These are phyloP conservation scores for Polymyxa betae DNA, from an alignment of 208 protist species.

Conservation along the genomic window DNA sequence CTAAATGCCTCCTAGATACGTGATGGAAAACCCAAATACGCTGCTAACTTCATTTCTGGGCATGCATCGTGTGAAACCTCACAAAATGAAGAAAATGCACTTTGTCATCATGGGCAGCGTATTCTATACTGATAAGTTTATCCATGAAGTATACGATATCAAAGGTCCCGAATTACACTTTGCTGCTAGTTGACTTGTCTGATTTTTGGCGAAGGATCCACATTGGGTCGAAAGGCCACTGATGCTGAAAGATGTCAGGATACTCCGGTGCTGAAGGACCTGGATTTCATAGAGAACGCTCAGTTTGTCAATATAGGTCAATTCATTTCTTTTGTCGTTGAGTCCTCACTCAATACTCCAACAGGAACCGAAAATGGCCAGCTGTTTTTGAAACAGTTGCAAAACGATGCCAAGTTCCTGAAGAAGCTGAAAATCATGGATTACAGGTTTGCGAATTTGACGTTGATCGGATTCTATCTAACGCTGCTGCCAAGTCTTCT, in stretches of 20 bases:
- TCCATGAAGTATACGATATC: conserved; percentile 53
- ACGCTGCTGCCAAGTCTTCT: not conserved
- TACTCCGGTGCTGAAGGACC: conserved; percentile 41
- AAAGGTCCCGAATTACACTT: not conserved
- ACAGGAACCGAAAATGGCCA: not conserved
- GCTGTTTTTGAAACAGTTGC: conserved; percentile 21
- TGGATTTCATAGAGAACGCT: conserved; percentile 37
- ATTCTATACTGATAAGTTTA: conserved; percentile 38
- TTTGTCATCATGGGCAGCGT: conserved; percentile 47
- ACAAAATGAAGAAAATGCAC: conserved; percentile 54
- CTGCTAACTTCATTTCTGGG: conserved; percentile 34
- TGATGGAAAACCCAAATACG: conserved; percentile 30
- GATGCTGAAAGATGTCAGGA: not conserved
- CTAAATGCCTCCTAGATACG: not conserved
- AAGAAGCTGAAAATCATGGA: conserved; percentile 51
- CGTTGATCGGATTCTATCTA: not conserved
- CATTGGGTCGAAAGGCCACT: conserved; percentile 29
- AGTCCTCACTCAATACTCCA: not conserved
- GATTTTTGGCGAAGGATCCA: not conserved
- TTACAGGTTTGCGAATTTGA: not conserved
- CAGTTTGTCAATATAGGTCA: conserved; percentile 37
- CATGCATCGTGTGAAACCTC: conserved; percentile 34
- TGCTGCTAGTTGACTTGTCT: not conserved
- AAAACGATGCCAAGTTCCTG: conserved; percentile 35
- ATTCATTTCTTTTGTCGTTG: not conserved